Evolutionary conservation across 2,329 filamentous ascomycete species (phyloP), one percentile per base, ranked within the genome.

Genomic region (Ceratocystis destructans): DNA sequence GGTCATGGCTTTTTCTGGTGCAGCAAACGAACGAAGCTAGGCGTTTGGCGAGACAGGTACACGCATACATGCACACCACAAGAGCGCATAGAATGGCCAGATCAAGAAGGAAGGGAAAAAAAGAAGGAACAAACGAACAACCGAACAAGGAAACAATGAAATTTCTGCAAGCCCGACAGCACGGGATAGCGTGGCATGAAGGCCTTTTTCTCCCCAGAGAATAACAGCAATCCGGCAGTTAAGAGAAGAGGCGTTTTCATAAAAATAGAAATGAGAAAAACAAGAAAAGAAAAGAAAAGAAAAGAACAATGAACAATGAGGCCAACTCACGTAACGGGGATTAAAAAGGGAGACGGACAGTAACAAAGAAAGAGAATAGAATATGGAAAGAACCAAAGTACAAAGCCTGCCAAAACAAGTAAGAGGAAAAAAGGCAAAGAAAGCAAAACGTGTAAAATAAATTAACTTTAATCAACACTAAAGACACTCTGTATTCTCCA

Each of bases 111-210:
- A 59, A 33, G 22, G 53, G 5, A 50, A 59, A 53, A 53, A 15
- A 8, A 25, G 48, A 53, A 53, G 48, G 48, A 53, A 15, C 48
- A 28, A 25, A 37, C 33, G 33, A 37, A 37, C 33, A 37, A 37
- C 33, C 10, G 10, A 37, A 12, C 33, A 37, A 25, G 20, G 20
- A 8, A 25, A 53, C 48, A 53, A 25, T 15, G 25, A 59, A 59
- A 33, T 59, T 59, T 59, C 53, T 59, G 53, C 53, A 59, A 10
- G 53, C 28, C n/a, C n/a, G 33, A n/a, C 12, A 33, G 59, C 17
- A n/a, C 44, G 31, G 59, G 59, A 44, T 62, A 22, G 41, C n/a
- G 59, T 62, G 22, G 37, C n/a, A 62, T 62, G 59, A 33, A 59
- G 22, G 22, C 22, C 33, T 33, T 59, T 59, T 33, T 59, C n/a